Percentiles rank a stretch among this genome's conserved stretches.
phyloP scores from a whole-genome alignment of 768 basidiomycete species.

The Fistulinella prunicolor region DNA sequence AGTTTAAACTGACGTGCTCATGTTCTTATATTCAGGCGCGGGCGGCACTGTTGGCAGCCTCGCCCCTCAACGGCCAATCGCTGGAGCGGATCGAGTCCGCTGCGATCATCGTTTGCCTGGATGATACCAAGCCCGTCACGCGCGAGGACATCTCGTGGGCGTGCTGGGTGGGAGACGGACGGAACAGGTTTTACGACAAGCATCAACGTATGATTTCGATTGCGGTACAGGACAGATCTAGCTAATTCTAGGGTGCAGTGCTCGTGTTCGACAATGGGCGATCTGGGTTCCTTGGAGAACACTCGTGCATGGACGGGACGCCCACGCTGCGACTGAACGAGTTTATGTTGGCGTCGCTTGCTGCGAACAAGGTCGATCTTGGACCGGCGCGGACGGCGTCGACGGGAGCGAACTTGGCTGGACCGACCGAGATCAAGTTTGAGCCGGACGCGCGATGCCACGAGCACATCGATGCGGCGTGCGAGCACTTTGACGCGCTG shows the following conservation, averaged over 20 bases:
- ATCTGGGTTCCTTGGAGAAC: constrained; percentile 88
- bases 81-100: constrained; percentile 85
- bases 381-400: constrained; percentile 46
- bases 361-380: constrained; percentile 70
- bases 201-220: constrained; percentile 66
- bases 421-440: constrained; percentile 70
- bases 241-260: constrained; percentile 43
- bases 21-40: constrained; percentile 45
- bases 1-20: background rate
- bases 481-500: constrained; percentile 68
- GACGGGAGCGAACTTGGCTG: constrained; percentile 42
- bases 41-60: constrained; percentile 58
- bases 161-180: constrained; percentile 87
- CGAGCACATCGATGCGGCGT: constrained; percentile 54
- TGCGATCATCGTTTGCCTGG: constrained; percentile 83
- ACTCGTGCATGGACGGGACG: constrained; percentile 91
- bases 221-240: background rate
- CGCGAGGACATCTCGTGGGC: constrained; percentile 79
- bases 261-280: constrained; percentile 95
- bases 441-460: constrained; percentile 54
- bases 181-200: constrained; percentile 95
- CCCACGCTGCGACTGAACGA: constrained; percentile 95
- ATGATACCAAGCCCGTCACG: constrained; percentile 77
- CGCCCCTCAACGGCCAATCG: constrained; percentile 60
- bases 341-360: constrained; percentile 78